phyloP scores from a whole-genome alignment of 1,284 basidiomycete genomes.

The Mrakiaceae sp. region DNA sequence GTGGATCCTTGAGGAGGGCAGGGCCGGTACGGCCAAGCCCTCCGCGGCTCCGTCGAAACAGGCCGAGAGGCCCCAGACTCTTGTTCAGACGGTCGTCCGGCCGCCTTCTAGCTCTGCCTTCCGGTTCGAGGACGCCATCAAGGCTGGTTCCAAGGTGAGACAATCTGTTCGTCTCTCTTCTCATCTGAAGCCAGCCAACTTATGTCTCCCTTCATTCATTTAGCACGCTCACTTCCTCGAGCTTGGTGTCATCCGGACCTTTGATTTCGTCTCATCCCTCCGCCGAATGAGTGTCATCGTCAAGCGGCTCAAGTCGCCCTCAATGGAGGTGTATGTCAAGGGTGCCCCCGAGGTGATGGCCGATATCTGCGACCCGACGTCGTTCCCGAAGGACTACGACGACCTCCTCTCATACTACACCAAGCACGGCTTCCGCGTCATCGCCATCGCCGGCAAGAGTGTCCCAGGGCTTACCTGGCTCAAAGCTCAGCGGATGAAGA shows the following conservation, averaged over 20 bases:
- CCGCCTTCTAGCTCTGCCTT: slow-evolving; percentile 86
- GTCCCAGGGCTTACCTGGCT: slow-evolving; percentile 92
- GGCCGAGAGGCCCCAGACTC: slow-evolving; percentile 65
- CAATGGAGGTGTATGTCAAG: slow-evolving; percentile 98
- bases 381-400: slow-evolving; percentile 91
- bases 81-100: slow-evolving; percentile 93
- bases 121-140: slow-evolving; percentile 82
- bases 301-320: slow-evolving; percentile 81
- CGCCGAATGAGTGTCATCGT: slow-evolving; percentile 97
- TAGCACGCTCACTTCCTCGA: slow-evolving; percentile 95
- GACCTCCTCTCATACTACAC: slow-evolving; percentile 96
- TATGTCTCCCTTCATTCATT: background rate
- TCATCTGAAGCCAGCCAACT: background rate
- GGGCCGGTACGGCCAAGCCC: slow-evolving; percentile 34
- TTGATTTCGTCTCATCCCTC: slow-evolving; percentile 89
- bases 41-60: slow-evolving; percentile 23
- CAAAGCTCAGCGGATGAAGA: slow-evolving; percentile 90
- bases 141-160: slow-evolving; percentile 58
- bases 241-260: slow-evolving; percentile 88
- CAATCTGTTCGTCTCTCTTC: background rate
- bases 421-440: slow-evolving; percentile 91
- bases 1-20: slow-evolving; percentile 92
- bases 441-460: slow-evolving; percentile 94
- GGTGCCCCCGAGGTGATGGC: slow-evolving; percentile 96
- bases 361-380: slow-evolving; percentile 81